phyloP scores from a whole-genome alignment of 805 yeast genomes.

The Wickerhamomyces chambardii region DNA sequence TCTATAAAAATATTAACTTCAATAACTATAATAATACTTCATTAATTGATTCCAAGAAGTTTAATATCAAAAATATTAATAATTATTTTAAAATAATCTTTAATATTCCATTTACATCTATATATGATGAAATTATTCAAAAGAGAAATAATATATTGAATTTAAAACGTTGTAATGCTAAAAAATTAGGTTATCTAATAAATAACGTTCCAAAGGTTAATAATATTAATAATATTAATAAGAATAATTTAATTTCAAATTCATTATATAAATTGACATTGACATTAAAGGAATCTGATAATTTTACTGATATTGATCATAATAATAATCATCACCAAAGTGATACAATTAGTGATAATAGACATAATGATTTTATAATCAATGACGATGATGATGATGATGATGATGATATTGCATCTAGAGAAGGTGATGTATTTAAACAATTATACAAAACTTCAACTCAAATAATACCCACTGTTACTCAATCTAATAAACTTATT shows the following conservation, averaged over 20 bases:
- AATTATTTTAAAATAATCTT: slow-evolving; percentile 20
- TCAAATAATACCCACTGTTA: neutral
- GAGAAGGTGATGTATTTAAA: neutral
- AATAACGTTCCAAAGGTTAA: slow-evolving; percentile 21
- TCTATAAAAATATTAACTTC: slow-evolving; percentile 10
- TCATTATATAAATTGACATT: neutral
- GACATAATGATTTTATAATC: too few species aligned
- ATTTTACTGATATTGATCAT: neutral
- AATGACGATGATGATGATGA: neutral
- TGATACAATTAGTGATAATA: too few species aligned
- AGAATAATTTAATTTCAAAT: neutral
- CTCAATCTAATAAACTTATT: neutral
- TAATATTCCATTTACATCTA: slow-evolving; percentile 26
- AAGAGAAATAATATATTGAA: slow-evolving; percentile 13
- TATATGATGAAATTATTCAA: slow-evolving; percentile 18
- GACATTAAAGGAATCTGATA: neutral
- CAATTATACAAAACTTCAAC: neutral
- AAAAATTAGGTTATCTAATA: slow-evolving; percentile 26
- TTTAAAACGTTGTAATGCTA: slow-evolving; percentile 21
- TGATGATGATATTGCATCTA: too few species aligned
- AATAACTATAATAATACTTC: slow-evolving; percentile 17
- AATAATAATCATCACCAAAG: neutral
- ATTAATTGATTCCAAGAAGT: slow-evolving; percentile 9
- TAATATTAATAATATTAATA: slow-evolving; percentile 1
- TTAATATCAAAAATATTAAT: slow-evolving; percentile 1